These are phyloP conservation scores for Leersia perrieri DNA, from an alignment of 176 grass and related monocot species.

Conservation along the genomic window DNA sequence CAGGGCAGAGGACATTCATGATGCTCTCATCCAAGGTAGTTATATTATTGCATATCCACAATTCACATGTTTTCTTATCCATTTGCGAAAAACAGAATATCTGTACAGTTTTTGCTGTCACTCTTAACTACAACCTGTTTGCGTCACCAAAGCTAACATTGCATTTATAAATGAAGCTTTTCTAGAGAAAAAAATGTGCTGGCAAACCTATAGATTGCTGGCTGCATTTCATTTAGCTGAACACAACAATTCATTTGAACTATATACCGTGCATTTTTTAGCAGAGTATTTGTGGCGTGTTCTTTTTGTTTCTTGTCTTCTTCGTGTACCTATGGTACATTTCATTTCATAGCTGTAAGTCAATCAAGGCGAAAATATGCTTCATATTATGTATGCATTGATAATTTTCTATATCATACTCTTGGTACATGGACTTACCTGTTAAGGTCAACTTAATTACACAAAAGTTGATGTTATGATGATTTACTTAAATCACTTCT, in stretches of 20 bases:
- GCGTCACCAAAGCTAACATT: neutral
- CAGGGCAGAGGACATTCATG: slow-evolving; percentile 57
- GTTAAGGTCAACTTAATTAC: neutral
- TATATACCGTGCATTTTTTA: neutral
- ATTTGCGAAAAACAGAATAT: neutral
- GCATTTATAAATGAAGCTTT: neutral
- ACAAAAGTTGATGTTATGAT: neutral
- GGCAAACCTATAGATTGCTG: neutral
- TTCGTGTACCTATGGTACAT: neutral
- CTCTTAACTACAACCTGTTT: neutral
- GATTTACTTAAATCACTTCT: neutral
- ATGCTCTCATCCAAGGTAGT: slow-evolving; percentile 73
- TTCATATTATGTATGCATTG: neutral
- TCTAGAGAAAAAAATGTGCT: neutral
- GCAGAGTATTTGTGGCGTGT: neutral
- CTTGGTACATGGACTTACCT: neutral
- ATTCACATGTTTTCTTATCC: neutral
- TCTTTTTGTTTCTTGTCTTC: neutral
- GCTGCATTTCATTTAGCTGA: neutral
- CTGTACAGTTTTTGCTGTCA: neutral
- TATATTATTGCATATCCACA: neutral
- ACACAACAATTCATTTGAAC: neutral
- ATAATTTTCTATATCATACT: neutral
- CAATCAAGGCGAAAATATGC: neutral
- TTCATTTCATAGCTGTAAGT: neutral